Percentiles rank a stretch among this genome's conserved stretches.
phyloP scores from a whole-genome alignment of 768 basidiomycete species.

The Asterophora parasitica region DNA sequence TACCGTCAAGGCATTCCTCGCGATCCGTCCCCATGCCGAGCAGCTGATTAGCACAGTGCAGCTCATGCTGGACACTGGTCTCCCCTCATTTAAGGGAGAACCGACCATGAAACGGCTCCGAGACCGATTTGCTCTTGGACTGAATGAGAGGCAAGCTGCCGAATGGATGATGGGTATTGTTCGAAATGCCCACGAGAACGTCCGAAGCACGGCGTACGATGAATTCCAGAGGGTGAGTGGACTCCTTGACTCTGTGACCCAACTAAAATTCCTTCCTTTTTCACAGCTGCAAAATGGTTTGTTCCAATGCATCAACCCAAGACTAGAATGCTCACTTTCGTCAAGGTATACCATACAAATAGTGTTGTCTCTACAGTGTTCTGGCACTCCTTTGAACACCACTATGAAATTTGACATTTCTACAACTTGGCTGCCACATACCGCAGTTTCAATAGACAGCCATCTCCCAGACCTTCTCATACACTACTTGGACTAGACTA shows the following conservation, averaged over 20 bases:
- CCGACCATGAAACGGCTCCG: constrained; percentile 80
- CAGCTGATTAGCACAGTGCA: constrained; percentile 85
- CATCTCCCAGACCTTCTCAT: no score
- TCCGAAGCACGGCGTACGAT: constrained; percentile 90
- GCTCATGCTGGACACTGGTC: constrained; percentile 91
- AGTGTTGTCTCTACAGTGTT: constrained; percentile 7
- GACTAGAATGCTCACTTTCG: not conserved
- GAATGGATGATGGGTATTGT: constrained; percentile 90
- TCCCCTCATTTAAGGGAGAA: constrained; percentile 98
- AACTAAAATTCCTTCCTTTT: not conserved
- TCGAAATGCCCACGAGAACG: constrained; percentile 92
- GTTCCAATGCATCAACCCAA: constrained; percentile 7
- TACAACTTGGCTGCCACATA: no score
- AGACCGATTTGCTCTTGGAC: constrained; percentile 78
- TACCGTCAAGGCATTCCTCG: constrained; percentile 94
- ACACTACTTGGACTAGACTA: no score
- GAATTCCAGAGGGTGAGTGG: constrained; percentile 83
- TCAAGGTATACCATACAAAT: constrained; percentile 43
- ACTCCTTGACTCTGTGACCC: not conserved
- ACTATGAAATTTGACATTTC: no score
- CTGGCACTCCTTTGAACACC: no score
- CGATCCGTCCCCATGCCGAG: constrained; percentile 90
- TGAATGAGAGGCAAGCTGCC: constrained; percentile 88
- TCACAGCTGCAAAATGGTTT: constrained; percentile 36
- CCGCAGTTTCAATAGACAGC: no score